A percentile compares a stretch with the other conserved stretches of the same genome.
Conservation (phyloP, 306 rosid genomes). For the Delonix regia region DNA sequence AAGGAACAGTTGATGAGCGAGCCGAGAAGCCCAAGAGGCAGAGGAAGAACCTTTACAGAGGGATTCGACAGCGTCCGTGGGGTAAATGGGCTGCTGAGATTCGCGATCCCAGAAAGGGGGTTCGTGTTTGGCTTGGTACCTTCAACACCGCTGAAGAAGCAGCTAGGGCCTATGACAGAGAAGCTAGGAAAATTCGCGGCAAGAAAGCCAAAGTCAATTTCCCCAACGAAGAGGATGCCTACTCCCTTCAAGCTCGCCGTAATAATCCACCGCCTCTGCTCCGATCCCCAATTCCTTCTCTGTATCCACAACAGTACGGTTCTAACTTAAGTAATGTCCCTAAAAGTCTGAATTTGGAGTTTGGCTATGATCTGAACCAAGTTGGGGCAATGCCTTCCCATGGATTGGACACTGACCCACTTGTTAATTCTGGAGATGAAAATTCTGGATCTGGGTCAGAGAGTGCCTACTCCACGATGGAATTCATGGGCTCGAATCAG, state of each 20-base stretch:
- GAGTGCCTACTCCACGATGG: constrained; percentile 39
- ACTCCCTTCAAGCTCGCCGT: constrained; percentile 33
- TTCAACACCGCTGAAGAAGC: constrained; percentile 95
- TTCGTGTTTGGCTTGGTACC: constrained; percentile 95
- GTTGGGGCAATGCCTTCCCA: constrained; percentile 31
- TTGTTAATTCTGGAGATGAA: constrained; percentile 43
- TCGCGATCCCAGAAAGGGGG: constrained; percentile 92
- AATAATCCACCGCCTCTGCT: constrained; percentile 16
- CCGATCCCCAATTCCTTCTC: constrained; percentile 23
- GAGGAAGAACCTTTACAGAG: constrained; percentile 89
- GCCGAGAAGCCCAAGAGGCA: constrained; percentile 72
- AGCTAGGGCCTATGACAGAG: constrained; percentile 90
- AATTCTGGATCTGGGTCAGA: constrained; percentile 44
- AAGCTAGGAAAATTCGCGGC: constrained; percentile 89
- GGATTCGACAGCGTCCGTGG: constrained; percentile 96
- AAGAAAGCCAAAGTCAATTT: constrained; percentile 91
- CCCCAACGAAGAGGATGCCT: constrained; percentile 66
- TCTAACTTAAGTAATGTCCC: constrained; percentile 17
- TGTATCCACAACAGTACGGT: constrained; percentile 24
- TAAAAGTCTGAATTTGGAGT: constrained; percentile 44
- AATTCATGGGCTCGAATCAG: constrained; percentile 22
- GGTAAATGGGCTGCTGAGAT: constrained; percentile 99
- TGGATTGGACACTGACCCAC: constrained; percentile 33
- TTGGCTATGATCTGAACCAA: constrained; percentile 66
- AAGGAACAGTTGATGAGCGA: constrained; percentile 46